Evolutionary conservation across 1,284 basidiomycete genomes (phyloP).

Genomic region (Microbotryum violaceum): DNA sequence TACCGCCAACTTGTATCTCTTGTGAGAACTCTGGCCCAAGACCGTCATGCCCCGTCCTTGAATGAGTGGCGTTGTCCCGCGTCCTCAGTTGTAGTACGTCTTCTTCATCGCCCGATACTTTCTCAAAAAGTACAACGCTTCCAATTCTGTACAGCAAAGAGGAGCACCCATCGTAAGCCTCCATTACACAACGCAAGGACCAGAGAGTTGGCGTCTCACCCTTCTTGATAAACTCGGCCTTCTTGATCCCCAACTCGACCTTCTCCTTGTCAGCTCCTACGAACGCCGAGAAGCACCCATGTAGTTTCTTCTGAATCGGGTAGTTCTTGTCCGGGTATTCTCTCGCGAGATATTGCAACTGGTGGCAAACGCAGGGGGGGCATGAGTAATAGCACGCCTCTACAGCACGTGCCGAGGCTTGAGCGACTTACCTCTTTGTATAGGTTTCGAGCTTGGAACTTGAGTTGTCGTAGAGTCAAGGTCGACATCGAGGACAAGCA

Average conservation of each 20-base stretch:
- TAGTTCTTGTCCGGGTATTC: slow-evolving; percentile 31
- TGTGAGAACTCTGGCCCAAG: too few relatives aligned
- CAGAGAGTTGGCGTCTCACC: slow-evolving; percentile 5
- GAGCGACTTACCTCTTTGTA: slow-evolving; percentile 27
- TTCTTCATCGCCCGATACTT: slow-evolving; percentile 30
- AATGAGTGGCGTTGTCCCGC: too few relatives aligned
- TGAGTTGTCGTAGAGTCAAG: slow-evolving; percentile 11
- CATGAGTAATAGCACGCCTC: neutral
- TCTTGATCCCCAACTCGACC: slow-evolving; percentile 20
- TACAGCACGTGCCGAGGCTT: neutral
- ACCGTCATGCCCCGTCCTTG: too few relatives aligned
- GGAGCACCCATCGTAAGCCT: neutral
- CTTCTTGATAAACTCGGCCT: slow-evolving; percentile 31
- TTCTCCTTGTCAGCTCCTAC: slow-evolving; percentile 20
- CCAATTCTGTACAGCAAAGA: slow-evolving; percentile 12
- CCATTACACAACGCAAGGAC: neutral
- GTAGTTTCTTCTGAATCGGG: slow-evolving; percentile 20
- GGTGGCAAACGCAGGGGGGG: neutral
- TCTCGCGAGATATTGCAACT: slow-evolving; percentile 23
- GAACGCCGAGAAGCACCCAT: slow-evolving; percentile 25
- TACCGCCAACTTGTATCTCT: too few relatives aligned
- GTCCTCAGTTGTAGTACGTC: slow-evolving; percentile 15
- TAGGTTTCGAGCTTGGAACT: slow-evolving; percentile 17
- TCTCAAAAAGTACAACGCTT: slow-evolving; percentile 26
- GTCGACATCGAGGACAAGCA: neutral